Conservation (phyloP, 192 early-diverging fungal species). For the Ambispora gerdemannii region DNA sequence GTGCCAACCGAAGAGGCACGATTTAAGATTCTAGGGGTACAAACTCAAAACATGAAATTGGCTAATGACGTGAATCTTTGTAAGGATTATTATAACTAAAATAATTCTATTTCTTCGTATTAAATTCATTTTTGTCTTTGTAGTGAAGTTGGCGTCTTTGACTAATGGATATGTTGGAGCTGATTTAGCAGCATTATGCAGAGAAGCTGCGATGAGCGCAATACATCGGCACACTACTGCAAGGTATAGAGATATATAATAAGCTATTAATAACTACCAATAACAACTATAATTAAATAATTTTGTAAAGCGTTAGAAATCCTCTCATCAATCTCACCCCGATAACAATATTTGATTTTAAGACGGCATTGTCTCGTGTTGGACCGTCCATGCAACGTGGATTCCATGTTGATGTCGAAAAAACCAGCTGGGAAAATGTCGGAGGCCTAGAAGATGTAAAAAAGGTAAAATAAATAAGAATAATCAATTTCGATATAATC, state of each 20-base stretch:
- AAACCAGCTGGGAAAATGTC: conserved; percentile 75
- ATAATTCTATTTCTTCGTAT: background rate
- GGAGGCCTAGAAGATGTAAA: conserved; percentile 87
- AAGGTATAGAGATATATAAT: conserved; percentile 2
- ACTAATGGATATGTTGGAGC: conserved; percentile 95
- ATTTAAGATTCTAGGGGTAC: conserved; percentile 56
- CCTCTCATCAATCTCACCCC: background rate
- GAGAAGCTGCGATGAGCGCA: conserved; percentile 70
- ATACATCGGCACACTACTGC: conserved; percentile 35
- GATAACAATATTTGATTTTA: conserved; percentile 61
- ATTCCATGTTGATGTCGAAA: conserved; percentile 57
- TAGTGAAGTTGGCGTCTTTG: conserved; percentile 46
- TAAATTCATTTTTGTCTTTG: conserved; percentile 21
- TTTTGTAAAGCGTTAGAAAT: too few species aligned
- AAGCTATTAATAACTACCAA: too few species aligned
- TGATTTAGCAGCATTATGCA: conserved; percentile 80
- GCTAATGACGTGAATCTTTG: conserved; percentile 50
- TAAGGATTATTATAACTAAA: conserved; percentile 6
- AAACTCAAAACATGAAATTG: conserved; percentile 58
- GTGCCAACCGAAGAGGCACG: conserved; percentile 67
- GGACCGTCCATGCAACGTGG: conserved; percentile 74
- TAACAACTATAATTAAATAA: too few species aligned
- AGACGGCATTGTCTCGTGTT: conserved; percentile 55
- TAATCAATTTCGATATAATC: background rate
- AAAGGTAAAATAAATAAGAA: conserved; percentile 38